Base-by-base conservation (phyloP, 2,329 filamentous ascomycete species). In the Apiospora rasikravindrae region DNA sequence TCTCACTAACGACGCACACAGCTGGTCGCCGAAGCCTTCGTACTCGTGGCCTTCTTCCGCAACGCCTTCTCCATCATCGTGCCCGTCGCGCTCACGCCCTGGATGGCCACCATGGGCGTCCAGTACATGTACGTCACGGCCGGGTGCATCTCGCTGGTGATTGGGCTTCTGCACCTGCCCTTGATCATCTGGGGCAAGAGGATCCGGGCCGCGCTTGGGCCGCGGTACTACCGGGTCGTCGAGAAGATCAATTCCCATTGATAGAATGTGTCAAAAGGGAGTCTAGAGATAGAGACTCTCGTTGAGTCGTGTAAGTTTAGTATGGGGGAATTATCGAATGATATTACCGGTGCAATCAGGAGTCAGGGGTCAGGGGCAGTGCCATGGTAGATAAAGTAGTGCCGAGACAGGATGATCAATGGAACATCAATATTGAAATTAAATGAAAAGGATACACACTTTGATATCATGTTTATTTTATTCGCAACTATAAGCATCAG, bases 41-140 rank as follows among this genome's bases (percentile, higher is more conserved):
- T 78, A 0, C 78, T 73, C 1, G 75, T 81, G 14, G 76, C 80
- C 2, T 81, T 81, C 61, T 57, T 81, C 29, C 78, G 79, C 2
- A 81, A 81, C 53, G 76, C 77, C 5, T 70, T 80, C 47, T 79
- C 77, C 66, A 80, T 81, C 40, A 77, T 76, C 0, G 77, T 81
- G 16, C 78, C 78, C 1, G 79, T 81, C n/a, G 78, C 76, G 2
- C 77, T 80, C 1, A 73, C 69, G 1, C 78, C 79, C 4, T 81
- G 79, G 80, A 77, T 80, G 19, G 24, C 74, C 16, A 19, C 51
- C 4, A 69, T 71, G 64, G 74, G 72, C 5, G 51, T 75, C 10
- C 67, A 47, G 13, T 75, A 75, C 67, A 71, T 73, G 61, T 71
- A 66, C 24, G 71, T 73, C 14, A 70, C 49, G n/a, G 40, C 33